Conservation (phyloP, 805 yeast genomes). For the Kluyveromyces nonfermentans region DNA sequence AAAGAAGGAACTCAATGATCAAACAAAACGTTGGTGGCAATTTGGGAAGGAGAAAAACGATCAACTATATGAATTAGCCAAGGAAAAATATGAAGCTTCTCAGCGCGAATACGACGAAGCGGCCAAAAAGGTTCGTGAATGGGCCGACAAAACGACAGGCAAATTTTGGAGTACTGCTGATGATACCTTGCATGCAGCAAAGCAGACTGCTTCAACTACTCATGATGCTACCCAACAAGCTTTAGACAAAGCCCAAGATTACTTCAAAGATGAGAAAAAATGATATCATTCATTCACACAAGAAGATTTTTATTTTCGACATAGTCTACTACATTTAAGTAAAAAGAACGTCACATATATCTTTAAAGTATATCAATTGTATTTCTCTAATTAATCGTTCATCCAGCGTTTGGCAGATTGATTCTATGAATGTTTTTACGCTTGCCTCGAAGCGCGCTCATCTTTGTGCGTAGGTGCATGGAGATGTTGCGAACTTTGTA, state of each 20-base stretch:
- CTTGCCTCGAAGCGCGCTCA: too few relatives aligned
- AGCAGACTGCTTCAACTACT: slow-evolving; percentile 21
- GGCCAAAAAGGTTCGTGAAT: slow-evolving; percentile 13
- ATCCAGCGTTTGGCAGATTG: too few relatives aligned
- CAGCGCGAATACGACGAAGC: slow-evolving; percentile 12
- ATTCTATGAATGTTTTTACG: too few relatives aligned
- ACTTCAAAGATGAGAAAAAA: slow-evolving; percentile 7
- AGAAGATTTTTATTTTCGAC: too few relatives aligned
- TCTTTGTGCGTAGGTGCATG: too few relatives aligned
- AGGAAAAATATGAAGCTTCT: slow-evolving; percentile 25
- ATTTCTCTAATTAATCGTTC: too few relatives aligned
- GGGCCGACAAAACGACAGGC: slow-evolving; percentile 23
- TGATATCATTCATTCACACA: neutral
- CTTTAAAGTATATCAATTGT: too few relatives aligned
- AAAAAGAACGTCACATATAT: too few relatives aligned
- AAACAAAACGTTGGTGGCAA: slow-evolving; percentile 30
- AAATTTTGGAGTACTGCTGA: slow-evolving; percentile 29
- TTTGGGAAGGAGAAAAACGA: slow-evolving; percentile 33
- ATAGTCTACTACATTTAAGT: too few relatives aligned
- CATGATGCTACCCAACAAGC: slow-evolving; percentile 15
- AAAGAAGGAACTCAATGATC: slow-evolving; percentile 27
- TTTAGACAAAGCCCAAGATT: slow-evolving; percentile 6
- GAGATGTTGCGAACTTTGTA: too few relatives aligned
- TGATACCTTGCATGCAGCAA: slow-evolving; percentile 22
- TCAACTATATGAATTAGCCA: slow-evolving; percentile 27